Base-by-base conservation (phyloP, 2,329 filamentous ascomycete species). In the Arthroderma uncinatum region DNA sequence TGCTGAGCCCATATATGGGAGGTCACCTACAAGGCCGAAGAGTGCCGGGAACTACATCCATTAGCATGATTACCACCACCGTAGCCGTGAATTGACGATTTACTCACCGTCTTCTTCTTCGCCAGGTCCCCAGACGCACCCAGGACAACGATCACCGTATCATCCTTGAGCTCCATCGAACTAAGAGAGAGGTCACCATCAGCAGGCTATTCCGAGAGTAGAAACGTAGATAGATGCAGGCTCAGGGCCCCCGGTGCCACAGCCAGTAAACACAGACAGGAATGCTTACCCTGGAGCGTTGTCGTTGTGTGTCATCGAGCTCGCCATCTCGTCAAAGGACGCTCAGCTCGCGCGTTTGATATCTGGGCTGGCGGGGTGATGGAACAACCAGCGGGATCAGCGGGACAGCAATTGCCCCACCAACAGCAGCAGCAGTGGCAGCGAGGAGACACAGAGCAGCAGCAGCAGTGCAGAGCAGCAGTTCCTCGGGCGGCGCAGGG, bases 71-170 rank as follows among this genome's bases (percentile, higher is more conserved):
- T 52, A 30, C 33, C 44, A 56, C 40, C 37, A 34, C 50, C 28
- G 33, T 36, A 36, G 12, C 34, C 25, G 44, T 23, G 25, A 48
- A 56, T 44, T 52, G 34, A 34, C 58, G 54, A 61, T 72, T 72
- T 16, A 40, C 56, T 39, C 30, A 95, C 90, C 48, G 93, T 98
- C 85, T 98, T 98, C 86, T 98, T 98, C 82, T 98, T 98, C 54
- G 93, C 93, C 65, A 98, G 78, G 80, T 98, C 93, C 68, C 93
- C 93, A 55, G 93, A 98, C 64, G 93, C 93, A 69, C 93, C 93
- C 65, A 98, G 85, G 67, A 98, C 93, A 68, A 98, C 82, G 68
- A 98, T 94, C 71, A 91, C 83, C 64, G 93, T 98, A 81, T 98
- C 94, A 71, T 97, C 89, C 81, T 96, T 98, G 70, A 98, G 85